phyloP scores from a whole-genome alignment of 2,329 filamentous ascomycete species.

The Colletotrichum eleusines region DNA sequence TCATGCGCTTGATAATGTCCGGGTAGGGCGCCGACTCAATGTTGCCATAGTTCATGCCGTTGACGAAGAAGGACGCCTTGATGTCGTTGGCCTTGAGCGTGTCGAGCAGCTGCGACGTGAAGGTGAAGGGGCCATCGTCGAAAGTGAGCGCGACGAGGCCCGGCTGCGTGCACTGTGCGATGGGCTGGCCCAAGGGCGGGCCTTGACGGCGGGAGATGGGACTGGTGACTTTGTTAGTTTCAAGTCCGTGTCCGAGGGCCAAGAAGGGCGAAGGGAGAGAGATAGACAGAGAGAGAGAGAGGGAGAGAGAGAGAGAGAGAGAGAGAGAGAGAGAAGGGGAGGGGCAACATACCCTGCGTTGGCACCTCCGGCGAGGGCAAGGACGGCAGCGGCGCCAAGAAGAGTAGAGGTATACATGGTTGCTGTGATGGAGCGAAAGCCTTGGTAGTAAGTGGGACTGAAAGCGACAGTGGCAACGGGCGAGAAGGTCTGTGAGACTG shows the following conservation, averaged over 20 bases:
- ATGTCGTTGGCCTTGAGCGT: conserved; percentile 48
- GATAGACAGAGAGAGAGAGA: too few species aligned
- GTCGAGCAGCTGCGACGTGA: conserved; percentile 57
- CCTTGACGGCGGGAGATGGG: conserved; percentile 28
- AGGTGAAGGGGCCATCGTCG: conserved; percentile 60
- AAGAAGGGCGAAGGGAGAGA: neutral
- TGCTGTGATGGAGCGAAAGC: neutral
- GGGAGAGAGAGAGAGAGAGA: too few species aligned
- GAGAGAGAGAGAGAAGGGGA: too few species aligned
- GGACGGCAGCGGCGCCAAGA: conserved; percentile 20
- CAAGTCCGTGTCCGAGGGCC: conserved; percentile 4
- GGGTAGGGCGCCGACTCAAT: conserved; percentile 56
- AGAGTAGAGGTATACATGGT: conserved; percentile 28
- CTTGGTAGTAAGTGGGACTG: neutral
- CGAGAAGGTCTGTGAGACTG: neutral
- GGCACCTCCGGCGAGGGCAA: conserved; percentile 21
- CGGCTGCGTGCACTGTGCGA: conserved; percentile 48
- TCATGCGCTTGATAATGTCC: conserved; percentile 54
- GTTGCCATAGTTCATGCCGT: conserved; percentile 56
- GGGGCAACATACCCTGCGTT: conserved; percentile 30
- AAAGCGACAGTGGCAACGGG: neutral
- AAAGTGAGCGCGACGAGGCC: conserved; percentile 59
- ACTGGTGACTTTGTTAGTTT: conserved; percentile 28
- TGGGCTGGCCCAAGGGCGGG: conserved; percentile 22
- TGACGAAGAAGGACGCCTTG: conserved; percentile 58